Percentiles rank a stretch among this genome's conserved stretches.
Evolutionary conservation across 495 filamentous ascomycete genomes (phyloP).

Genomic region (Podospora australis): DNA sequence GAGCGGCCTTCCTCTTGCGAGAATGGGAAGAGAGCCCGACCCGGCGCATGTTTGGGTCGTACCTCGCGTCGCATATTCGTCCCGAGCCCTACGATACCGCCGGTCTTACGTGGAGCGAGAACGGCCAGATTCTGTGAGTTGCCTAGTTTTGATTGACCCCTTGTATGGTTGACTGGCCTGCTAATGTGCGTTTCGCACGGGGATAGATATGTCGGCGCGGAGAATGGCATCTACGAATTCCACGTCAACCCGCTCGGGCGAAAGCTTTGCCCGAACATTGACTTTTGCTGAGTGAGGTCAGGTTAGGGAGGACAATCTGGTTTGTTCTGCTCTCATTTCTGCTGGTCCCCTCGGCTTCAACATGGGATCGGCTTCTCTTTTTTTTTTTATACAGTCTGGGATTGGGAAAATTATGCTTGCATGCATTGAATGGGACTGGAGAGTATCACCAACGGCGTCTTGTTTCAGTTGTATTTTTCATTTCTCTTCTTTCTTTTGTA

Average conservation of each 20-base stretch:
- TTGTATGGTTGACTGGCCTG: not conserved
- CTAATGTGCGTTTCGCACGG: constrained; percentile 17
- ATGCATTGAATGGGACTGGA: not conserved
- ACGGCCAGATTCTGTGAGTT: constrained; percentile 65
- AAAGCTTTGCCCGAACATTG: constrained; percentile 57
- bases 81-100: constrained; percentile 50
- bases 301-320: not conserved
- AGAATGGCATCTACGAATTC: constrained; percentile 70
- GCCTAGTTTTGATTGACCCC: not conserved
- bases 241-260: constrained; percentile 58
- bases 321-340: not conserved
- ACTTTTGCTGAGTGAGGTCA: constrained; percentile 46
- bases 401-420: not conserved
- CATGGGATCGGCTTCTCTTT: too few relatives aligned
- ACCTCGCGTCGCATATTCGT: constrained; percentile 8
- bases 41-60: constrained; percentile 13
- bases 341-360: too few relatives aligned
- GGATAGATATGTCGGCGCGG: constrained; percentile 64
- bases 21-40: constrained; percentile 24
- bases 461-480: too few relatives aligned
- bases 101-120: constrained; percentile 62
- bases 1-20: constrained; percentile 22
- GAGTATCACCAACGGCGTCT: too few relatives aligned
- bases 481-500: not conserved
- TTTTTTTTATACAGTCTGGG: not conserved